Percentiles rank a stretch among this genome's conserved stretches.
These are phyloP conservation scores for Omphalotus guepiniiformis DNA, from an alignment of 768 basidiomycete species.

Conservation along the genomic window DNA sequence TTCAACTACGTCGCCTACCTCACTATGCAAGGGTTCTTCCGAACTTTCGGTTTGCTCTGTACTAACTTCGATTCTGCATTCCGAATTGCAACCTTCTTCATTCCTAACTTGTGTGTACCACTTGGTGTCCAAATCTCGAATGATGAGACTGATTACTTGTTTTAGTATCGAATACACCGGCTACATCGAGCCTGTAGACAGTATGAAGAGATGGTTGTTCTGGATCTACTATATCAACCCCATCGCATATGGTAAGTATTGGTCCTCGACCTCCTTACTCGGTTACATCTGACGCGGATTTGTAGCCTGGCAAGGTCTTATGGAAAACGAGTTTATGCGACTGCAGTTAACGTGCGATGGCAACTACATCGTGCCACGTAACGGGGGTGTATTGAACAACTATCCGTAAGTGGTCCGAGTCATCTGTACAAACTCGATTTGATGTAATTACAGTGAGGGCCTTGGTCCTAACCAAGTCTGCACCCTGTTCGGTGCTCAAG, in stretches of 20 bases:
- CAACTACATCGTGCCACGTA: constrained; percentile 59
- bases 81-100: constrained; percentile 58
- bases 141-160: neutral
- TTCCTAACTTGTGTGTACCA: constrained; percentile 59
- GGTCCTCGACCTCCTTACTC: neutral
- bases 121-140: constrained; percentile 1
- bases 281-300: neutral
- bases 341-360: constrained; percentile 67
- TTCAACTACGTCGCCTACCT: constrained; percentile 63
- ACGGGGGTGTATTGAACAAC: constrained; percentile 46
- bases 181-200: constrained; percentile 60
- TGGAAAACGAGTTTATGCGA: constrained; percentile 85
- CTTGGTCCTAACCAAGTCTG: constrained; percentile 73
- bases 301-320: constrained; percentile 65
- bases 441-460: constrained; percentile 35
- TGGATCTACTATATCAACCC: constrained; percentile 89
- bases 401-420: constrained; percentile 49
- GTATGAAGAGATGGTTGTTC: constrained; percentile 80
- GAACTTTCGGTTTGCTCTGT: constrained; percentile 57
- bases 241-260: constrained; percentile 53
- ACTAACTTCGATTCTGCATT: constrained; percentile 44
- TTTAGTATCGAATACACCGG: constrained; percentile 59
- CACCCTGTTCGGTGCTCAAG: constrained; percentile 62
- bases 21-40: constrained; percentile 82
- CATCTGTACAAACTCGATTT: constrained; percentile 10